Conservation (phyloP, 1,284 basidiomycete genomes). For the Trichosporon sp. region DNA sequence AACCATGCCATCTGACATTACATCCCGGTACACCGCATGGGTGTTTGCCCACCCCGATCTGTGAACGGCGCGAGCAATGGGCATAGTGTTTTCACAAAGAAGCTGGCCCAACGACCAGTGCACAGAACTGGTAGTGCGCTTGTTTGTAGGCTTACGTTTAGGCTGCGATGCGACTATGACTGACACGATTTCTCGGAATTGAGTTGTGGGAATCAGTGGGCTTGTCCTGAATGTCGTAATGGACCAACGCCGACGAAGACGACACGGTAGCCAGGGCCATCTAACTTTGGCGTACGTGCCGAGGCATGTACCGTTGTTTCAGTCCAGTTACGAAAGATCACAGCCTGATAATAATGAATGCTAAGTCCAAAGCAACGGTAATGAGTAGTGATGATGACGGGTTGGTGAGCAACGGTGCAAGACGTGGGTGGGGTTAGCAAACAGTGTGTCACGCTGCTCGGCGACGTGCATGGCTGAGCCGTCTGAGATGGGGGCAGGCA, state of each 20-base stretch:
- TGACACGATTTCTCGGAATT: background rate
- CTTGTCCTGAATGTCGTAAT: constrained; percentile 15
- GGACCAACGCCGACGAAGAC: background rate
- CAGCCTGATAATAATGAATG: too few species aligned
- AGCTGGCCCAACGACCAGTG: too few species aligned
- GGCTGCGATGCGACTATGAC: background rate
- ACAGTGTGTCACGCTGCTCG: background rate
- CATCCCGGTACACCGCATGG: too few species aligned
- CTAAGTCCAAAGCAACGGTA: too few species aligned
- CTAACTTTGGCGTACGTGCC: background rate
- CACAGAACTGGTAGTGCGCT: too few species aligned
- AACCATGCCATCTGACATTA: background rate
- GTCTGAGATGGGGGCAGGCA: background rate
- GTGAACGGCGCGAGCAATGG: background rate
- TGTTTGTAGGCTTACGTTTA: background rate
- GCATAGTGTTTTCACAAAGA: too few species aligned
- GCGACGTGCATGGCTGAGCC: background rate
- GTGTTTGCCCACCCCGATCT: background rate
- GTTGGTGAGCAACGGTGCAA: too few species aligned
- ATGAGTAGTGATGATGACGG: too few species aligned
- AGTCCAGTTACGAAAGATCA: too few species aligned
- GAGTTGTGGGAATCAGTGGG: constrained; percentile 11
- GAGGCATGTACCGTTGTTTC: background rate
- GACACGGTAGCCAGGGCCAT: background rate
- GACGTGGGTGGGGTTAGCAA: too few species aligned